Conservation (phyloP, 352 stramenopile species). For the Pythium pyrilobum region DNA sequence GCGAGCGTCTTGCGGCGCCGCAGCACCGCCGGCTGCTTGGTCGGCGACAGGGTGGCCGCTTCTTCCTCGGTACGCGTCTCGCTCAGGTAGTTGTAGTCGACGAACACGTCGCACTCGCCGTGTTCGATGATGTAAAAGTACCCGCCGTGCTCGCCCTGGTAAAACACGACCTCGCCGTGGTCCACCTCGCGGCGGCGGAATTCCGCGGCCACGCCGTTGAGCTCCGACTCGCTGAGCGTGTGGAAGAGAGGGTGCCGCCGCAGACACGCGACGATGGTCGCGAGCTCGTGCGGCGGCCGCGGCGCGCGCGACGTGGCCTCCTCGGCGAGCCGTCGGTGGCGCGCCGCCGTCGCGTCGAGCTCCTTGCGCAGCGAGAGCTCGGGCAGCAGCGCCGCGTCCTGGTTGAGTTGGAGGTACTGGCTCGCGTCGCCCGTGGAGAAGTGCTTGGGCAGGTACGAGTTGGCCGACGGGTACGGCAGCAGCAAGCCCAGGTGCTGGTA, state of each 20-base stretch:
- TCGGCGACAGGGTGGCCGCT: conserved; percentile 2
- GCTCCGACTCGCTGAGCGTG: conserved; percentile 60
- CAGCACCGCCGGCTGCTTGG: conserved; percentile 20
- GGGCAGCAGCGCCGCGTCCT: conserved; percentile 60
- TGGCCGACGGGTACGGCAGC: conserved; percentile 75
- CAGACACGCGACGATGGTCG: conserved; percentile 60
- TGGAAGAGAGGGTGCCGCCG: conserved; percentile 80
- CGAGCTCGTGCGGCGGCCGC: conserved; percentile 26
- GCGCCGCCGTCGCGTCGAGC: conserved; percentile 28
- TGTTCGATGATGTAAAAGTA: conserved; percentile 81
- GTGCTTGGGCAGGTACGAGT: conserved; percentile 86
- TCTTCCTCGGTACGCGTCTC: conserved; percentile 31
- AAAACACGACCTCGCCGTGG: conserved; percentile 78
- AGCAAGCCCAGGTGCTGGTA: conserved; percentile 79
- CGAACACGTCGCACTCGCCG: conserved; percentile 78
- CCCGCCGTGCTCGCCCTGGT: conserved; percentile 67
- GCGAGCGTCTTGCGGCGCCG: conserved; percentile 65
- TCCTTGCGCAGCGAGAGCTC: conserved; percentile 58
- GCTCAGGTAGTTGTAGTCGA: conserved; percentile 72
- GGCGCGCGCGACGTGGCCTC: conserved; percentile 30
- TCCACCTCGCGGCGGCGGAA: conserved; percentile 54
- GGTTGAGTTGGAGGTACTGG: conserved; percentile 74
- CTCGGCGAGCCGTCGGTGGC: conserved; percentile 22
- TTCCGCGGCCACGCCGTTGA: conserved; percentile 41
- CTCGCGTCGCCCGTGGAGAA: conserved; percentile 51